These are phyloP conservation scores for Hygrophorus russula DNA, from an alignment of 768 basidiomycete species.

Conservation along the genomic window DNA sequence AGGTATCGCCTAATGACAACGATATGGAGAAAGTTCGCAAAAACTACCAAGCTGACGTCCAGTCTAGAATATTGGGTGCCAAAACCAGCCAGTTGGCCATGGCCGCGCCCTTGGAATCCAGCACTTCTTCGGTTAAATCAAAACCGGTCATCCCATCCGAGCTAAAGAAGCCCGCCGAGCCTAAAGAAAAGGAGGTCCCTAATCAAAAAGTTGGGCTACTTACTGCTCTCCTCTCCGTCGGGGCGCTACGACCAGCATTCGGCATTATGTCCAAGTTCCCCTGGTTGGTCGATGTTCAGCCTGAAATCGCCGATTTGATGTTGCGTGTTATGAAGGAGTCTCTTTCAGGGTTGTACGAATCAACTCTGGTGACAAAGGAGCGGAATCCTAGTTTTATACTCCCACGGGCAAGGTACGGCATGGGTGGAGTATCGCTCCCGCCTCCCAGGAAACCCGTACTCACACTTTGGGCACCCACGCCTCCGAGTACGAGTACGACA, in stretches of 20 bases:
- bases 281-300: conserved; percentile 73
- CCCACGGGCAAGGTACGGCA: conserved; percentile 53
- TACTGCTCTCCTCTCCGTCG: conserved; percentile 73
- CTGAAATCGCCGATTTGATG: conserved; percentile 80
- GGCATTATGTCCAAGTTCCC: conserved; percentile 75
- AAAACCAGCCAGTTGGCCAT: conserved; percentile 71
- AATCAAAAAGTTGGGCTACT: conserved; percentile 81
- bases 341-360: conserved; percentile 56
- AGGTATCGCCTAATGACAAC: conserved; percentile 68
- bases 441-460: conserved; percentile 51
- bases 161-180: conserved; percentile 27
- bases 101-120: conserved; percentile 70
- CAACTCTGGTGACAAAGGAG: conserved; percentile 40
- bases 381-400: conserved; percentile 50
- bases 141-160: conserved; percentile 25
- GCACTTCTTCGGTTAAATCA: conserved; percentile 24
- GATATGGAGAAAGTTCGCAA: conserved; percentile 61
- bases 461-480: conserved; percentile 72
- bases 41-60: conserved; percentile 53
- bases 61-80: conserved; percentile 54
- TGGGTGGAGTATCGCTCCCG: conserved; percentile 39
- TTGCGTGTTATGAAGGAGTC: conserved; percentile 65
- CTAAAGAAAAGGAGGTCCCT: conserved; percentile 16
- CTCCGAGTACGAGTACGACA: conserved; percentile 61
- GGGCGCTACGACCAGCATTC: conserved; percentile 69